Conservation (phyloP, 805 yeast genomes). For the Schwanniomyces occidentalis region DNA sequence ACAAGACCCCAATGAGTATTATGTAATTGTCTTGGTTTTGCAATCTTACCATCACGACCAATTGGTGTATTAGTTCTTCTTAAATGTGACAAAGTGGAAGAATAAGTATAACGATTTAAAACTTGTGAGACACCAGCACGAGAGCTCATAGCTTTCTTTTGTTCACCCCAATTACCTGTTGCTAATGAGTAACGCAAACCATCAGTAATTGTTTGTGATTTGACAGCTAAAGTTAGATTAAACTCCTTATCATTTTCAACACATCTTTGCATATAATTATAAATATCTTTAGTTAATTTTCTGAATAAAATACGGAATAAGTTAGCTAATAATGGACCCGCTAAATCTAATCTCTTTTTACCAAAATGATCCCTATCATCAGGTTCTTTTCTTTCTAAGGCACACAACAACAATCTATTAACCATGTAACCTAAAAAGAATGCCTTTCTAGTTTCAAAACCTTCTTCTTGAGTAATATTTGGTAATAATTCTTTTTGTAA, state of each 20-base stretch:
- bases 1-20: conserved; percentile 99
- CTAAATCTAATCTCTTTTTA: conserved; percentile 95
- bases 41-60: conserved; percentile 98
- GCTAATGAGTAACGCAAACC: conserved; percentile 97
- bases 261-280: conserved; percentile 98
- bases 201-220: conserved; percentile 94
- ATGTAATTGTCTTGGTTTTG: conserved; percentile 98
- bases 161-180: conserved; percentile 99
- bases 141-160: conserved; percentile 97
- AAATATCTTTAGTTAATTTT: conserved; percentile 93
- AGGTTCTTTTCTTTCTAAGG: conserved; percentile 94
- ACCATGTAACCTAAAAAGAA: conserved; percentile 98
- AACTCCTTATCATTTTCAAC: conserved; percentile 97
- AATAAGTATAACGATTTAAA: conserved; percentile 93
- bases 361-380: conserved; percentile 99
- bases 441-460: conserved; percentile 95
- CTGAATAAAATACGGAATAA: conserved; percentile 92
- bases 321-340: conserved; percentile 96
- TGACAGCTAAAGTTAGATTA: conserved; percentile 93
- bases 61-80: conserved; percentile 99
- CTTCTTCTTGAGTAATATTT: conserved; percentile 95
- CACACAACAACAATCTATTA: conserved; percentile 90
- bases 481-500: conserved; percentile 95
- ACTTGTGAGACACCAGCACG: conserved; percentile 99
- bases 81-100: conserved; percentile 97